Evolutionary conservation across 176 grass and related monocot species (phyloP), one percentile per base, ranked within the genome.

Genomic region (Chloris gayana): DNA sequence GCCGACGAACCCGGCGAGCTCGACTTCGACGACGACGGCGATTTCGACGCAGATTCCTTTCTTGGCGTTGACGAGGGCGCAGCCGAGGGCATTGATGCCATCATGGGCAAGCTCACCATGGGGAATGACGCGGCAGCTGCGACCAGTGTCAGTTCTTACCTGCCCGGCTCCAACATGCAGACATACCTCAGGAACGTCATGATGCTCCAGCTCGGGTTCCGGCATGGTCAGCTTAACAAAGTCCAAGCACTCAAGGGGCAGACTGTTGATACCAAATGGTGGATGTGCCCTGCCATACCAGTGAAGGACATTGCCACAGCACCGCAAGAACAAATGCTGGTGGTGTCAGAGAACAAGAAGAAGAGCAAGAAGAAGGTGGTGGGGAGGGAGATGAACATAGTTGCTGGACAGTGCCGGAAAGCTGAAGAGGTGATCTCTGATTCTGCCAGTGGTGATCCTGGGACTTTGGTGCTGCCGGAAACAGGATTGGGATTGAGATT

Each of bases 71-170:
- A 93, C 1, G 85, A 85, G 3, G 82, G 79, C 66, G 88, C 67
- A 0, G 86, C 82, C 12, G 35, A 88, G 64, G 91, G 96, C 31
- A 93, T 99, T 42, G 90, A 95, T 21, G 86, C 82, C 76, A 99
- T 99, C 82, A 85, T 99, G 88, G 90, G 93, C 30, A 99, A 91
- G 50, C 92, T 98, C 71, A 72, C 57, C 14, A 69, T 91, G 49
- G 86, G 89, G 29, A 71, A 5, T 51, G 33, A 65, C 59, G 47
- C 31, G 3, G 0, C 57, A 18, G 41, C 56, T 2, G 60, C 5
- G 39, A 21, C 73, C 39, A 25, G 64, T 31, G 26, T 53, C 6
- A 46, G 32, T 33, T 65, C 60, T 14, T 24, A 26, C 49, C 65
- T 71, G 38, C 54, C 76, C 84, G 75, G 83, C 45, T 78, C 74